These are phyloP conservation scores for Psidium friedrichsthalianum DNA, from an alignment of 345 rosid genomes.

Conservation along the genomic window DNA sequence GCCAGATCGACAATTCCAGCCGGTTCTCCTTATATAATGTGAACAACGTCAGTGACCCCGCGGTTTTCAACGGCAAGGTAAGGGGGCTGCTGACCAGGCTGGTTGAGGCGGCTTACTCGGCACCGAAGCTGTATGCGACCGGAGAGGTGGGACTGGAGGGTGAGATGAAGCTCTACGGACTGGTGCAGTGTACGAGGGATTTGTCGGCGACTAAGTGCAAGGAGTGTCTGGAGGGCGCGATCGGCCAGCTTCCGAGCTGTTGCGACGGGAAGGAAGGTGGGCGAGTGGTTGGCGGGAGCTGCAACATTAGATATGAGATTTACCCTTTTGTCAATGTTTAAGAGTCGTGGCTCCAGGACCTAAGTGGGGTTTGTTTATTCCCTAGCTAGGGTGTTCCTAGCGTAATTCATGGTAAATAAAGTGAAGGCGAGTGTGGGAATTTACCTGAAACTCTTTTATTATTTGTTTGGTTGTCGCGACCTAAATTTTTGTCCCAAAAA, in stretches of 20 bases:
- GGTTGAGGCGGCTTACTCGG: constrained; percentile 4
- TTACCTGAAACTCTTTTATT: neutral
- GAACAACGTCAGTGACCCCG: constrained; percentile 24
- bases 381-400: neutral
- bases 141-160: constrained; percentile 25
- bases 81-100: constrained; percentile 28
- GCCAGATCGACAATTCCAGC: constrained; percentile 28
- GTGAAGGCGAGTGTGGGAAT: neutral
- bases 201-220: constrained; percentile 27
- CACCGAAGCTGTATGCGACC: constrained; percentile 25
- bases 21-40: constrained; percentile 24
- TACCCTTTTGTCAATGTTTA: constrained; percentile 35
- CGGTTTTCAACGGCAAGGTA: constrained; percentile 25
- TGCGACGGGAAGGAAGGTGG: constrained; percentile 67
- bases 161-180: constrained; percentile 28
- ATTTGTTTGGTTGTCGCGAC: too few relatives aligned
- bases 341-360: neutral
- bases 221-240: constrained; percentile 36
- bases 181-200: constrained; percentile 61
- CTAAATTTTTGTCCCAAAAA: too few relatives aligned
- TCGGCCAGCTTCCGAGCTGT: constrained; percentile 41
- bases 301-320: constrained; percentile 58
- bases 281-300: constrained; percentile 41
- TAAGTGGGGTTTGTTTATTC: neutral
- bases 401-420: neutral